These are phyloP conservation scores for Decorospora gaudefroyi DNA, from an alignment of 2,329 filamentous ascomycete genomes.

Conservation along the genomic window DNA sequence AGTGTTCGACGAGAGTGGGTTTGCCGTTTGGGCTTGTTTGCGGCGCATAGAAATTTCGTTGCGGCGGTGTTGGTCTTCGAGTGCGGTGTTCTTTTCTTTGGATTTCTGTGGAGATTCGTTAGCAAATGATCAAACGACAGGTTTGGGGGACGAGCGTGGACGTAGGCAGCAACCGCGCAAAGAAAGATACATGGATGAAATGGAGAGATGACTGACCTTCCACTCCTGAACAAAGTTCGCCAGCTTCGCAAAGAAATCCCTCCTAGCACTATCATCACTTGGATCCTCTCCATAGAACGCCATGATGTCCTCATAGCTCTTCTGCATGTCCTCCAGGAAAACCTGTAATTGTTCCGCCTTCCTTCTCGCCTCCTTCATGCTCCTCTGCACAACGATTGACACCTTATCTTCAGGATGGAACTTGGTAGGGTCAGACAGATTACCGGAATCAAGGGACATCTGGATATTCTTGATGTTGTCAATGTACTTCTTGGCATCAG, in stretches of 20 bases:
- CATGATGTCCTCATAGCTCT: conserved; percentile 94
- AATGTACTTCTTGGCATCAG: conserved; percentile 89
- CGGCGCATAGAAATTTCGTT: conserved; percentile 93
- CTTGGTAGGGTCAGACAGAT: conserved; percentile 92
- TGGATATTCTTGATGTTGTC: conserved; percentile 95
- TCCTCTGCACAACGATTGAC: conserved; percentile 83
- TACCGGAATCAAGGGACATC: conserved; percentile 86
- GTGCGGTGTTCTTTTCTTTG: conserved; percentile 81
- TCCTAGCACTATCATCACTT: conserved; percentile 84
- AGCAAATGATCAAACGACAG: too few species aligned
- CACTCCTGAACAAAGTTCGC: conserved; percentile 89
- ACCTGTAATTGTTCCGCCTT: conserved; percentile 96
- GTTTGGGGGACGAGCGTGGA: too few species aligned
- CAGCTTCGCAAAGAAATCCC: conserved; percentile 95
- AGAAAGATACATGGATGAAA: background rate
- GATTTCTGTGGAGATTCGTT: conserved; percentile 67
- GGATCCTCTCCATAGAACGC: conserved; percentile 95
- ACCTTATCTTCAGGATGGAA: conserved; percentile 98
- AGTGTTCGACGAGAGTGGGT: conserved; percentile 61
- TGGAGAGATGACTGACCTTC: conserved; percentile 62
- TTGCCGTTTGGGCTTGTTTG: conserved; percentile 57
- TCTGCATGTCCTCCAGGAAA: conserved; percentile 89
- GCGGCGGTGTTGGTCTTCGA: conserved; percentile 80
- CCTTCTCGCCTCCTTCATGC: conserved; percentile 93
- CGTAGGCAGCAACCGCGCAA: background rate